Conservation (phyloP, 768 basidiomycete genomes). For the Amanita jacksonii region DNA sequence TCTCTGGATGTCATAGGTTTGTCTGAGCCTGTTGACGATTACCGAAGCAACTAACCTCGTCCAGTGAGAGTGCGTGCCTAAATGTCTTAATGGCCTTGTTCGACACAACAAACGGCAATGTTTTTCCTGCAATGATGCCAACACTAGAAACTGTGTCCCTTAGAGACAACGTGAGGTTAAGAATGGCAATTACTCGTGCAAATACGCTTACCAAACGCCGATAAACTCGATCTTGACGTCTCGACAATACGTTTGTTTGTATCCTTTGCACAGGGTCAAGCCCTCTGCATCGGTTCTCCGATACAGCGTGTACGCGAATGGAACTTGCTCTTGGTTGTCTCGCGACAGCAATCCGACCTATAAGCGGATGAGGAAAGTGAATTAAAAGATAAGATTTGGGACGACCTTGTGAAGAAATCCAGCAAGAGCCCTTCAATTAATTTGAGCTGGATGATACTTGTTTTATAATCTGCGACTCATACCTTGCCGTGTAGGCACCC, state of each 20-base stretch:
- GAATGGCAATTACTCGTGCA: background rate
- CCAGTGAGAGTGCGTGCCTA: slow-evolving; percentile 69
- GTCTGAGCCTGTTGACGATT: background rate
- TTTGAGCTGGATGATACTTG: too few species aligned
- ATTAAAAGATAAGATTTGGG: background rate
- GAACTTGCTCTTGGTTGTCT: slow-evolving; percentile 59
- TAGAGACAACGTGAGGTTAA: background rate
- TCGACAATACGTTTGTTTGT: slow-evolving; percentile 64
- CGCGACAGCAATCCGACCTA: slow-evolving; percentile 64
- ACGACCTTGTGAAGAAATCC: slow-evolving; percentile 63
- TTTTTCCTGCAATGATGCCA: slow-evolving; percentile 48
- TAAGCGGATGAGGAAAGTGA: slow-evolving; percentile 1
- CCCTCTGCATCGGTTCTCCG: slow-evolving; percentile 38
- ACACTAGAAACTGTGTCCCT: slow-evolving; percentile 81
- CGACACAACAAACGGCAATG: slow-evolving; percentile 57
- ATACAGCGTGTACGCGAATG: slow-evolving; percentile 71
- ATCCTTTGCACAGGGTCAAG: slow-evolving; percentile 44
- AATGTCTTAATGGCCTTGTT: slow-evolving; percentile 61
- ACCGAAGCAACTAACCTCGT: slow-evolving; percentile 45
- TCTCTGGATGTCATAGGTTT: slow-evolving; percentile 27
- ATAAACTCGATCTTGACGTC: slow-evolving; percentile 68
- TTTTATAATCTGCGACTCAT: slow-evolving; percentile 22
- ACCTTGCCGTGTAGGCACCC: slow-evolving; percentile 36
- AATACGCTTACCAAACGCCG: slow-evolving; percentile 55
- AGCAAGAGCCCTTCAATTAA: slow-evolving; percentile 51